A percentile compares a stretch with the other conserved stretches of the same genome.
phyloP scores from a whole-genome alignment of 2,329 filamentous ascomycete species.

The Mollisiaceae sp. region DNA sequence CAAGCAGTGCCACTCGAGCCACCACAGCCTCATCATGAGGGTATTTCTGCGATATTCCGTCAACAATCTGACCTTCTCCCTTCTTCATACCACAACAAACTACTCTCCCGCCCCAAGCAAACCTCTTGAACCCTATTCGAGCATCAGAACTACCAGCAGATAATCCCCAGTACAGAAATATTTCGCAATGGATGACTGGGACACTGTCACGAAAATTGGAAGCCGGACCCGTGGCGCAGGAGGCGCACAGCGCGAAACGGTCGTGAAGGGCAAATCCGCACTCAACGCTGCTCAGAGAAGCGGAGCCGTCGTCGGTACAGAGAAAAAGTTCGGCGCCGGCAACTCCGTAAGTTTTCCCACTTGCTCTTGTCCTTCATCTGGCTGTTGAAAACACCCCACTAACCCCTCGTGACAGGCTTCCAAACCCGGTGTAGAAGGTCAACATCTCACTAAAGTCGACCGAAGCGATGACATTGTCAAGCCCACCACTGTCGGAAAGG shows the following conservation, averaged over 20 bases:
- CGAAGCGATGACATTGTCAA: constrained; percentile 97
- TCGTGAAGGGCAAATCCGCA: constrained; percentile 80
- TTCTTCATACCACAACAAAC: constrained; percentile 21
- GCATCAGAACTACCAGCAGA: constrained; percentile 6
- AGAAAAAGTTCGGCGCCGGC: constrained; percentile 86
- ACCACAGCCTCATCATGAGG: constrained; percentile 24
- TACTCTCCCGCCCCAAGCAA: not conserved
- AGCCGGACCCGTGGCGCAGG: constrained; percentile 77
- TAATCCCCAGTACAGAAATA: constrained; percentile 18
- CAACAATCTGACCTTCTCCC: constrained; percentile 17
- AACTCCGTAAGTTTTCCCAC: constrained; percentile 70
- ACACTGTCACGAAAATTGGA: constrained; percentile 89
- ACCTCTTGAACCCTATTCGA: not conserved
- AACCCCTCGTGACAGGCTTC: constrained; percentile 47
- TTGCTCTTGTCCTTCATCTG: constrained; percentile 8
- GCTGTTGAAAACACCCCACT: constrained; percentile 6
- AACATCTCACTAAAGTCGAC: constrained; percentile 97
- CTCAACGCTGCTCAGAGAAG: constrained; percentile 88
- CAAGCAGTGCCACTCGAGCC: constrained; percentile 26
- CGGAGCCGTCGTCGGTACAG: constrained; percentile 77
- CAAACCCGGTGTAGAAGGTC: constrained; percentile 73
- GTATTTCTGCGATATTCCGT: constrained; percentile 12
- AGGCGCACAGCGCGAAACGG: constrained; percentile 75
- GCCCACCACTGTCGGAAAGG: constrained; percentile 85
- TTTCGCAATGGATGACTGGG: constrained; percentile 75